These are phyloP conservation scores for Gossypium gossypioides DNA, from an alignment of 441 rosid genomes.

Conservation along the genomic window DNA sequence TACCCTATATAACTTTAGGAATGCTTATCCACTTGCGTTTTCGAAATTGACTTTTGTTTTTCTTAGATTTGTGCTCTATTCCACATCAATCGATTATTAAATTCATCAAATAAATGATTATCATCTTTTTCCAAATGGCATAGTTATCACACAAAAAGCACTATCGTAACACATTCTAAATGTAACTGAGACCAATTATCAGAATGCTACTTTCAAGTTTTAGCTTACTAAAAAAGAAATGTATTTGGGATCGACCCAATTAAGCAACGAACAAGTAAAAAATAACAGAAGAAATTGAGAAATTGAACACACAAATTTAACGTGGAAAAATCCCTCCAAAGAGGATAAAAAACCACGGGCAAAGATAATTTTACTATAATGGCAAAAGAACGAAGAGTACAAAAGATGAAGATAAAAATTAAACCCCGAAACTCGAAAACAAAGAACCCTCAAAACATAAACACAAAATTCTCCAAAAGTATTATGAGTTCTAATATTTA, in stretches of 20 bases:
- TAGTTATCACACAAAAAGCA: background rate
- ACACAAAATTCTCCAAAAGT: too few species aligned
- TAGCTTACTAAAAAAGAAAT: background rate
- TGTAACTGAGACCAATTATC: background rate
- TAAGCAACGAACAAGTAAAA: too few species aligned
- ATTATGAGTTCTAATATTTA: too few species aligned
- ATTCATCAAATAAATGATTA: background rate
- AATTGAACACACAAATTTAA: too few species aligned
- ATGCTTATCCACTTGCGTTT: background rate
- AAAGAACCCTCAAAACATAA: too few species aligned
- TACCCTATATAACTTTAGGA: background rate
- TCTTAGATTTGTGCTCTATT: background rate
- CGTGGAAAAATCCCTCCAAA: too few species aligned
- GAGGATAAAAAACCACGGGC: too few species aligned
- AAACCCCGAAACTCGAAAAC: too few species aligned
- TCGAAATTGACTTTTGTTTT: background rate
- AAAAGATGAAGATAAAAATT: too few species aligned
- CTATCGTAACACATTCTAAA: background rate
- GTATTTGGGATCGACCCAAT: background rate
- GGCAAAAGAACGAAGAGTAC: too few species aligned
- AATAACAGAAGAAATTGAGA: too few species aligned
- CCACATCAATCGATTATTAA: background rate
- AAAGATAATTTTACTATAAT: too few species aligned
- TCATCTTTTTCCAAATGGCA: background rate
- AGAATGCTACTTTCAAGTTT: background rate